Evolutionary conservation across 768 basidiomycete species (phyloP), one percentile per base, ranked within the genome.

Genomic region (Phylloporus scabripes): DNA sequence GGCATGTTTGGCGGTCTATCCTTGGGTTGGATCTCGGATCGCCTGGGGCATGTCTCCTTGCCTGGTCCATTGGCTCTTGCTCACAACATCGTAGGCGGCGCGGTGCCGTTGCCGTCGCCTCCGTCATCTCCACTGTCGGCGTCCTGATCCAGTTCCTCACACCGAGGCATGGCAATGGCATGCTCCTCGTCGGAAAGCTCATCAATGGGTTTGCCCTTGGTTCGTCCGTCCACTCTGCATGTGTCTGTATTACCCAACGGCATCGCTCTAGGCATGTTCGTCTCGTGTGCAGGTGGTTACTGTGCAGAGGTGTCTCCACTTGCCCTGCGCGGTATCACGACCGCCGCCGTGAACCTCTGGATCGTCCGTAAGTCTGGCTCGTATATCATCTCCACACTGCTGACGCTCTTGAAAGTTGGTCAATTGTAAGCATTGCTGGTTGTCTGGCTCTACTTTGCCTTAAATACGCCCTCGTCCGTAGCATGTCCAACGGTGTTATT

Each of bases 281-380:
- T 64, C 15, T 64, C 62, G 2, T 53, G 55, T 40, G 57, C 62
- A 0, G 55, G 60, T 26, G 45, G 47, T 33, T 63, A 62, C 9
- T 63, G 62, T 32, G 62, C 62, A 7, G 62, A 64, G 21, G 60
- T 64, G n/a, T 63, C 62, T 17, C 62, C 62, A 7, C 61, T 63
- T 33, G 59, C 62, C 21, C 31, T 64, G 9, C 53, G 62, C 14
- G 57, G 62, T 33, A 45, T 63, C 34, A 63, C 57, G 7, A 63
- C 62, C 3, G 62, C 60, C 7, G 47, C 44, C 18, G 55, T 64
- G 10, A 61, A 64, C 40, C 50, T 61, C 26, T 61, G 62, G 62
- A 57, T 63, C 17, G 53, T 24, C 42, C 41, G 62, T 64, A 14
- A 53, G 62, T 57, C 15, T 9, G 7, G 2, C 14, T 37, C 4